Percentiles rank a stretch among this genome's conserved stretches.
Evolutionary conservation across 2,329 filamentous ascomycete genomes (phyloP).

Genomic region (Arthrobotrys sinensis): DNA sequence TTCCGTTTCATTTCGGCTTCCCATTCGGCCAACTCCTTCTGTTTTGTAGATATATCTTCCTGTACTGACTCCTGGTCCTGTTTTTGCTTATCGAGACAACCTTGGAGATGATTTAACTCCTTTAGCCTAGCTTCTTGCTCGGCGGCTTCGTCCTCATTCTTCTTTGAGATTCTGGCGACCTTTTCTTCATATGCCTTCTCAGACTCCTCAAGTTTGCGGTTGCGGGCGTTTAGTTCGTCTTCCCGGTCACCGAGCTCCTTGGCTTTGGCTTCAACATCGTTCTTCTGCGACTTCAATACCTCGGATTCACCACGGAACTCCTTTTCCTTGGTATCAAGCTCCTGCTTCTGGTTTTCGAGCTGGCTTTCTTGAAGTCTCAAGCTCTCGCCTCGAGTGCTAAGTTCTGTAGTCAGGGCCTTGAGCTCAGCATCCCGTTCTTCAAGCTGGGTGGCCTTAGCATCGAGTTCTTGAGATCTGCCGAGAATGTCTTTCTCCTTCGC

Average conservation of each 20-base stretch:
- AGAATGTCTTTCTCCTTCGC: neutral
- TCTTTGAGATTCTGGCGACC: conserved; percentile 6
- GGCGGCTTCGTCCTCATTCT: conserved; percentile 25
- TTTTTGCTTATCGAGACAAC: conserved; percentile 29
- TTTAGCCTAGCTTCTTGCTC: conserved; percentile 26
- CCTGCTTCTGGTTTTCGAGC: neutral
- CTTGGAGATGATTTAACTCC: conserved; percentile 41
- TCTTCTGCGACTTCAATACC: conserved; percentile 20
- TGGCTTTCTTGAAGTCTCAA: conserved; percentile 21
- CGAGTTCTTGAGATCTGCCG: neutral
- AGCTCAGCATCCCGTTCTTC: neutral
- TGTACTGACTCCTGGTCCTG: conserved; percentile 30
- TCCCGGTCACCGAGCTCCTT: conserved; percentile 28
- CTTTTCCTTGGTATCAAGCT: conserved; percentile 15
- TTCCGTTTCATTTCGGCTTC: conserved; percentile 40
- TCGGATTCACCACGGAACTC: neutral
- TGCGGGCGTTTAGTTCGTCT: conserved; percentile 1
- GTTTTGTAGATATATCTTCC: conserved; percentile 30
- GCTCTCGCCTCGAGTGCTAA: conserved; percentile 5
- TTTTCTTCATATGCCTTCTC: conserved; percentile 33
- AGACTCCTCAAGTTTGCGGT: conserved; percentile 12
- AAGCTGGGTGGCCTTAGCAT: neutral
- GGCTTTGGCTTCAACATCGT: neutral
- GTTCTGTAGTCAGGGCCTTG: neutral
- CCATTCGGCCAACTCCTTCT: conserved; percentile 41